phyloP scores from a whole-genome alignment of 805 yeast species.

The Candida alai region DNA sequence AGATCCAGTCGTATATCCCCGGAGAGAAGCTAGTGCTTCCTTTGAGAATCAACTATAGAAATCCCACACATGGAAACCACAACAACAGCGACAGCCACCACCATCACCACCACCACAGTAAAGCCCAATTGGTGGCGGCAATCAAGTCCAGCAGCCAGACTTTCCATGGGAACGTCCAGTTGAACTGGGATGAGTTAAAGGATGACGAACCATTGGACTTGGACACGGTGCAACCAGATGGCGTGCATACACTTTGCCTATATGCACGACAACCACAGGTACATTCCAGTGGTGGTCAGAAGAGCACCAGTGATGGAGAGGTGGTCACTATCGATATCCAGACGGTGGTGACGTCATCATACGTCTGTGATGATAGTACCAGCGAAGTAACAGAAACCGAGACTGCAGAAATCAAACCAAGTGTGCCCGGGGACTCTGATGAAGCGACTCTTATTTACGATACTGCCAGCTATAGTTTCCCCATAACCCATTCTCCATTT shows the following conservation, averaged over 20 bases:
- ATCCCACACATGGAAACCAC: background rate
- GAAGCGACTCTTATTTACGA: slow-evolving; percentile 21
- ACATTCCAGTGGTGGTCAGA: too few species aligned
- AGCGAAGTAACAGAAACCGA: too few species aligned
- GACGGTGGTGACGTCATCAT: slow-evolving; percentile 19
- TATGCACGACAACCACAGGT: background rate
- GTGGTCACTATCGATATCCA: slow-evolving; percentile 18
- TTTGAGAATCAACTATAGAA: slow-evolving; percentile 7
- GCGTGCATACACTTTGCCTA: slow-evolving; percentile 15
- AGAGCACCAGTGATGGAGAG: slow-evolving; percentile 3
- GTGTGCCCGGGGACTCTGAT: slow-evolving; percentile 12
- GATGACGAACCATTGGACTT: slow-evolving; percentile 38
- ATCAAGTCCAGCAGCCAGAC: too few species aligned
- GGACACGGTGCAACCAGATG: slow-evolving; percentile 6
- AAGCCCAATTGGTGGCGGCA: slow-evolving; percentile 8
- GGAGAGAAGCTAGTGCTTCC: slow-evolving; percentile 5
- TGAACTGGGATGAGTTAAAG: slow-evolving; percentile 33
- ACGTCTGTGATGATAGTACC: slow-evolving; percentile 17
- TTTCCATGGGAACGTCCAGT: slow-evolving; percentile 18
- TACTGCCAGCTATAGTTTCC: slow-evolving; percentile 16
- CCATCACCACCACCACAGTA: slow-evolving; percentile 5
- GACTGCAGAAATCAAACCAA: too few species aligned
- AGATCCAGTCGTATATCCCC: slow-evolving; percentile 2
- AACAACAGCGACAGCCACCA: background rate
- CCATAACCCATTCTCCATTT: slow-evolving; percentile 24